These are phyloP conservation scores for Pilasporangium apinafurcum DNA, from an alignment of 352 stramenopile genomes.

Conservation along the genomic window DNA sequence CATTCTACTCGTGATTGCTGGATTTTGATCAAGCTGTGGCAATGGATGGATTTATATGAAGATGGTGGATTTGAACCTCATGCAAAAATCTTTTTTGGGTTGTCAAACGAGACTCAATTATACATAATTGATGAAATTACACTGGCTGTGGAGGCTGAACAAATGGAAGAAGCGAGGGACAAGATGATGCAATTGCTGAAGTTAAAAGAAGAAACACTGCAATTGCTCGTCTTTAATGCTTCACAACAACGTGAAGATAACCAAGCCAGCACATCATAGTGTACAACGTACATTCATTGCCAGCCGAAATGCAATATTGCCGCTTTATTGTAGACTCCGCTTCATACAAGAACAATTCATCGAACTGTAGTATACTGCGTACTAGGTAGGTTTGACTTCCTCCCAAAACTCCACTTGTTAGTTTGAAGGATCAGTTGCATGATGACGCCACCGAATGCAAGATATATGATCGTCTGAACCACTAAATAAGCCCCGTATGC, in stretches of 20 bases:
- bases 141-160: constrained; percentile 11
- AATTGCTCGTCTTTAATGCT: constrained; percentile 49
- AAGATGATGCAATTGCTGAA: constrained; percentile 41
- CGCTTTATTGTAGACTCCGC: no score
- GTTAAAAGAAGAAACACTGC: constrained; percentile 54
- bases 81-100: constrained; percentile 36
- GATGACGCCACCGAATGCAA: no score
- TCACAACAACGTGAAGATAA: constrained; percentile 23
- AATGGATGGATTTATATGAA: constrained; percentile 56
- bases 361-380: no score
- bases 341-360: no score
- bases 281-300: no score
- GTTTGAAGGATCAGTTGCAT: no score
- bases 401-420: no score
- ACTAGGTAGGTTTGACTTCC: no score
- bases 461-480: no score
- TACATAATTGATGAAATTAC: constrained; percentile 35
- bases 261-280: background rate
- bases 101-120: constrained; percentile 33
- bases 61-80: constrained; percentile 31
- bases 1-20: constrained; percentile 28
- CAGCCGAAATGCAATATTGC: no score
- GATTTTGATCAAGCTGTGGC: constrained; percentile 30
- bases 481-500: no score
- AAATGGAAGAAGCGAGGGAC: constrained; percentile 26